A percentile compares a stretch with the other conserved stretches of the same genome.
Conservation (phyloP, 2,329 filamentous ascomycete genomes). For the Epichloe sylvatica region DNA sequence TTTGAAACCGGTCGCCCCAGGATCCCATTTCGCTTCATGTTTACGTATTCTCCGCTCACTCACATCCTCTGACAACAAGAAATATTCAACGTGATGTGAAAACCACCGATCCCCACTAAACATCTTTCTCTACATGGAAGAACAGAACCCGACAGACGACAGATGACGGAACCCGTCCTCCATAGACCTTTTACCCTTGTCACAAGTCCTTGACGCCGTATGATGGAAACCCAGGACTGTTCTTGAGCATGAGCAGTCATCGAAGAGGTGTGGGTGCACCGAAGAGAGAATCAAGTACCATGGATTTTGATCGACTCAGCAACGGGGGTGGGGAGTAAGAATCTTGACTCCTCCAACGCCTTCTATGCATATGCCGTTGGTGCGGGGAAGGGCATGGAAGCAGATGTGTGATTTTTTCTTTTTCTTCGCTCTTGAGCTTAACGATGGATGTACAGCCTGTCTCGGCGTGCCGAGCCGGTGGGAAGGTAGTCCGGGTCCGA, state of each 20-base stretch:
- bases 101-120: no score
- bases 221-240: not conserved
- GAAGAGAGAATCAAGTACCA: not conserved
- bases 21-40: not conserved
- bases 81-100: not conserved
- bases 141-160: not conserved
- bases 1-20: not conserved
- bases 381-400: not conserved
- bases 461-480: not conserved
- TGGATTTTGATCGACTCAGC: not conserved
- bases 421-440: not conserved
- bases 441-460: not conserved
- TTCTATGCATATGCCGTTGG: slow-evolving; percentile 17
- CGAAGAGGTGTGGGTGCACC: no score
- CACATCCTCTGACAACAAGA: not conserved
- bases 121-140: no score
- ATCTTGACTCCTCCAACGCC: slow-evolving; percentile 15
- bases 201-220: not conserved
- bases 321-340: not conserved
- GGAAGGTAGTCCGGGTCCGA: not conserved
- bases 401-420: not conserved
- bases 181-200: not conserved
- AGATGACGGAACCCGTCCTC: not conserved
- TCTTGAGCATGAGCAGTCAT: not conserved
- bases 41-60: not conserved